These are phyloP conservation scores for Nakaseomyces nivariensis DNA, from an alignment of 1,139 yeast genomes.

Conservation along the genomic window DNA sequence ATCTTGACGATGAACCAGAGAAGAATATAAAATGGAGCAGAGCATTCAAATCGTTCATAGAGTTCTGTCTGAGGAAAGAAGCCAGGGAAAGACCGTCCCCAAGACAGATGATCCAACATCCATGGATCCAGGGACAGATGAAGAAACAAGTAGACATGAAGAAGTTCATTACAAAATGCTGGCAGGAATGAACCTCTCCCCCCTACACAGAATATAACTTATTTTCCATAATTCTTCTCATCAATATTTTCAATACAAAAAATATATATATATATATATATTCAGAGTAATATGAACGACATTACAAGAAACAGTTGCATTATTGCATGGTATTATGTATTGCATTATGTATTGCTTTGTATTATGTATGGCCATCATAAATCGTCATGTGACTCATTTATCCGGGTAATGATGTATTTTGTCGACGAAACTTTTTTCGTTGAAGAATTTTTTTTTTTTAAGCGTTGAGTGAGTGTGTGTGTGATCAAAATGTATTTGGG, in stretches of 20 bases:
- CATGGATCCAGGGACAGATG: conserved; percentile 78
- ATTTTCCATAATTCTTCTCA: no score
- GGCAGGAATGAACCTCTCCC: conserved; percentile 37
- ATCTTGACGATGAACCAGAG: conserved; percentile 64
- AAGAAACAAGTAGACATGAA: conserved; percentile 73
- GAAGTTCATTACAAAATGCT: conserved; percentile 68
- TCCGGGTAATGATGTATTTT: neutral
- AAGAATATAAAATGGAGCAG: conserved; percentile 74
- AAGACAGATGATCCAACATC: conserved; percentile 82
- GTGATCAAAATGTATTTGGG: neutral
- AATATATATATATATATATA: neutral
- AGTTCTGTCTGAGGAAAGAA: conserved; percentile 73
- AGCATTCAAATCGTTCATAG: conserved; percentile 72
- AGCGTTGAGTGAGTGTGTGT: no score
- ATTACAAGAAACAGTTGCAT: neutral
- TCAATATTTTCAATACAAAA: no score
- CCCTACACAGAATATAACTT: no score
- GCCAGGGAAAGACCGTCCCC: conserved; percentile 81
- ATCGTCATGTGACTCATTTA: neutral
- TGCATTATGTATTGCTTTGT: no score
- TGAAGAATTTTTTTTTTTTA: neutral
- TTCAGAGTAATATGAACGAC: neutral
- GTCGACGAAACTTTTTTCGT: neutral
- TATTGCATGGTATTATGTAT: no score
- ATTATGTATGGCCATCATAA: neutral